Conservation (phyloP, 2,329 filamentous ascomycete species). For the Neoarthrinium moseri region DNA sequence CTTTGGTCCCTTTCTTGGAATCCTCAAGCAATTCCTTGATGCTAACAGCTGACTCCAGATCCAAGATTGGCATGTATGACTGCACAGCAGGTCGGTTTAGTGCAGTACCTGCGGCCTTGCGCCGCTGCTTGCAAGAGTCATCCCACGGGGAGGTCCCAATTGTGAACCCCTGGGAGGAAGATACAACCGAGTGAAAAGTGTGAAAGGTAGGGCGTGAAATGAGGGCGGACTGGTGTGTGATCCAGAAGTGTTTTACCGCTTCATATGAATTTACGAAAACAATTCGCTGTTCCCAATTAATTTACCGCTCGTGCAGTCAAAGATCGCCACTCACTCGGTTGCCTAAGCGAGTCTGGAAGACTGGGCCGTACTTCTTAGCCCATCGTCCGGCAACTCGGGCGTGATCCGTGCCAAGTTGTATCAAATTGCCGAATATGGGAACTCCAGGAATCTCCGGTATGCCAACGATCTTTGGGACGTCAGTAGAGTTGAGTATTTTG, state of each 20-base stretch:
- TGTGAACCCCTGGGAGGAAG: conserved; percentile 64
- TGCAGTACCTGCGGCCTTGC: conserved; percentile 65
- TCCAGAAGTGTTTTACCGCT: conserved; percentile 49
- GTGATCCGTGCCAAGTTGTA: conserved; percentile 6
- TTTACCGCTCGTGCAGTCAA: no score
- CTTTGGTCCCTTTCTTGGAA: conserved; percentile 50
- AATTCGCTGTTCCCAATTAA: not conserved
- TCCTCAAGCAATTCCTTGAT: conserved; percentile 59
- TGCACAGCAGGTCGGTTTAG: conserved; percentile 64
- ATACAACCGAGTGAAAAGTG: conserved; percentile 60
- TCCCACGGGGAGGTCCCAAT: conserved; percentile 68
- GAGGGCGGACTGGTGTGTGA: conserved; percentile 50
- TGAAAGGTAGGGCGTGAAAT: conserved; percentile 57
- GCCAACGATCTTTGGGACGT: conserved; percentile 4
- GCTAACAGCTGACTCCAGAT: conserved; percentile 62
- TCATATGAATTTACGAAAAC: conserved; percentile 48
- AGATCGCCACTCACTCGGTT: conserved; percentile 7
- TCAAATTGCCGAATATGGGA: conserved; percentile 3
- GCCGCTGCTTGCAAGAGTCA: conserved; percentile 61
- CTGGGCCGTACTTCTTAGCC: conserved; percentile 4
- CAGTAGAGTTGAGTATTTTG: conserved; percentile 4
- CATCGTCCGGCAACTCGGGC: conserved; percentile 5
- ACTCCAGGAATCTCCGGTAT: conserved; percentile 6
- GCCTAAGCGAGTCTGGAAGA: conserved; percentile 6
- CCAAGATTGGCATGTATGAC: conserved; percentile 61